These are phyloP conservation scores for Castanea sativa DNA, from an alignment of 306 rosid genomes.

Conservation along the genomic window DNA sequence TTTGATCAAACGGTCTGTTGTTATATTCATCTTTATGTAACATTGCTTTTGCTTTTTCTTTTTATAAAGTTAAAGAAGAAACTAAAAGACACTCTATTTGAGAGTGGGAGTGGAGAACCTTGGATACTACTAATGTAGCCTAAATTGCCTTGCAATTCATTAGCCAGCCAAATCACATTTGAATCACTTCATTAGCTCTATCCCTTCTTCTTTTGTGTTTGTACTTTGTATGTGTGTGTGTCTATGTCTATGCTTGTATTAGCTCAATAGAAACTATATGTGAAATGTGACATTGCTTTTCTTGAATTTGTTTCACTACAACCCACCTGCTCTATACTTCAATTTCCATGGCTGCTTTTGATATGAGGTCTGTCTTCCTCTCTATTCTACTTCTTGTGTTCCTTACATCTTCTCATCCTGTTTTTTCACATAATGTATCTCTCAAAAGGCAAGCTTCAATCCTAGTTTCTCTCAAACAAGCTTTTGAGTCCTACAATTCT, in stretches of 20 bases:
- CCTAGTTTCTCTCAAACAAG: constrained; percentile 62
- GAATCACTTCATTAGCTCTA: neutral
- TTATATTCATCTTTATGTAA: constrained; percentile 50
- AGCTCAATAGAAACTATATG: constrained; percentile 24
- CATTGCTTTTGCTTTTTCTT: constrained; percentile 71
- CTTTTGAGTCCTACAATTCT: constrained; percentile 42
- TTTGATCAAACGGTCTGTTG: constrained; percentile 52
- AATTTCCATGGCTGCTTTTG: constrained; percentile 30
- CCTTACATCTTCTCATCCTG: constrained; percentile 36
- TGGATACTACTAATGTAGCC: constrained; percentile 30
- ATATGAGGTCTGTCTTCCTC: constrained; percentile 24
- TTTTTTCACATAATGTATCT: constrained; percentile 42
- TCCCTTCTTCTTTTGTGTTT: constrained; percentile 2
- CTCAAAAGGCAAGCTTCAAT: constrained; percentile 68
- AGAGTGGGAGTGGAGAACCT: constrained; percentile 16
- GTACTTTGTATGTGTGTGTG: constrained; percentile 1
- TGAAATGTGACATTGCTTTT: constrained; percentile 12
- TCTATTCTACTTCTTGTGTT: constrained; percentile 24
- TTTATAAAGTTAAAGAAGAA: constrained; percentile 66
- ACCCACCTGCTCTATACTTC: constrained; percentile 26
- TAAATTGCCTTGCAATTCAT: constrained; percentile 25
- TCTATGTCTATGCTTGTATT: constrained; percentile 15
- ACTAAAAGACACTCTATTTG: constrained; percentile 37
- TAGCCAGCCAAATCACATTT: neutral
- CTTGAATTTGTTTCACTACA: constrained; percentile 17